Base-by-base conservation (phyloP, 768 basidiomycete species). In the Atractiella rhizophila region DNA sequence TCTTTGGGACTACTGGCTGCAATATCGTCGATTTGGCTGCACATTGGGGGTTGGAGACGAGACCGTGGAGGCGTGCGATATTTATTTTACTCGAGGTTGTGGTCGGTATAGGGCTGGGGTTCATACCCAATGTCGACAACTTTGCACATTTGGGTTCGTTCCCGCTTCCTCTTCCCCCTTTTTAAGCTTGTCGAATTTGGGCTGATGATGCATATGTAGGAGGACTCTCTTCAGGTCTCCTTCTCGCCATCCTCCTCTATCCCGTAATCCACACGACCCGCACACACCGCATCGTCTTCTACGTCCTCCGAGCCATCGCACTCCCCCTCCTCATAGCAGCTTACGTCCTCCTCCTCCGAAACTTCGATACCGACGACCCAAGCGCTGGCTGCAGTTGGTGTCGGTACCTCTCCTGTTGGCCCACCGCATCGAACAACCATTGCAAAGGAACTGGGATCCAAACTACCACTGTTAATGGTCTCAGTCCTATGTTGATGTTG, bases 361-460 rank as follows among this genome's bases (percentile, higher is more conserved):
- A 96, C 58, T 96, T 96, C 56, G 91, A 86, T 56, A 82, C 71
- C 1, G 70, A 69, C 32, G 67, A 91, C 57, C 80, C 85, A 24
- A 76, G 77, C 54, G 73, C 73, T 11, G 80, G 81, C 71, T 62
- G 45, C 68, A 59, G 37, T 6, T 56, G 50, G 40, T 54, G 54
- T 28, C n/a, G 54, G 15, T 55, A 44, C 57, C 61, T 91, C 4
- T 83, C 80, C 2, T 91, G 86, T 51, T 71, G 86, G 56, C 86
- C 85, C 1, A 76, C 74, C n/a, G 40, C 43, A 3, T 39, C 51
- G 6, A 64, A 63, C 48, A 52, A 61, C 36, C 50, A 54, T 29
- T 62, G 60, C 44, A n/a, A n/a, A n/a, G n/a, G n/a, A n/a, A n/a
- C n/a, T n/a, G n/a, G n/a, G n/a, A n/a, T n/a, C n/a, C n/a, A n/a